phyloP scores from a whole-genome alignment of 1,284 basidiomycete genomes.

The Amylostereum chailletii region DNA sequence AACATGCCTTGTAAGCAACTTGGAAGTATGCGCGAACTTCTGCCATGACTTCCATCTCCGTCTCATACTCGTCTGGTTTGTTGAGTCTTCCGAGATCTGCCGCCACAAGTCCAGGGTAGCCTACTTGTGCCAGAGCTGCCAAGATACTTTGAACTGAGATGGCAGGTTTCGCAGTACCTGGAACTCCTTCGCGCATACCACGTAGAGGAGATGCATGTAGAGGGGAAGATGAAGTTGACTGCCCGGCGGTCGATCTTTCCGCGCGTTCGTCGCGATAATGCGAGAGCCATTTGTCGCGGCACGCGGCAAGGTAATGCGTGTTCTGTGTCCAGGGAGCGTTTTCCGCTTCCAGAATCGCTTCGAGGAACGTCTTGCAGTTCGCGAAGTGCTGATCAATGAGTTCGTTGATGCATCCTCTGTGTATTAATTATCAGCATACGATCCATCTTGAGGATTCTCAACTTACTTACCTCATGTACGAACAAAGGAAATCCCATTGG shows the following conservation, averaged over 20 bases:
- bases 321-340: constrained; percentile 31
- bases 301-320: constrained; percentile 23
- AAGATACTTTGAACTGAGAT: constrained; percentile 17
- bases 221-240: too few species aligned
- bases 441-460: background rate
- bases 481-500: constrained; percentile 20
- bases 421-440: background rate
- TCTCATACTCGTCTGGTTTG: constrained; percentile 31
- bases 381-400: constrained; percentile 18
- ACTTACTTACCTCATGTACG: constrained; percentile 19
- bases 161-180: too few species aligned
- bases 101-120: constrained; percentile 21
- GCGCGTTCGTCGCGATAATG: constrained; percentile 25
- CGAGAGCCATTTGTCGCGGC: constrained; percentile 25
- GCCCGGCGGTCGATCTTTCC: background rate
- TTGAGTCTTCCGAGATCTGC: constrained; percentile 32
- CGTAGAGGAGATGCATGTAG: background rate
- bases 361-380: constrained; percentile 17
- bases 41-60: constrained; percentile 40
- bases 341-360: constrained; percentile 24
- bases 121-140: constrained; percentile 23
- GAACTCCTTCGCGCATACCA: background rate
- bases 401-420: constrained; percentile 16
- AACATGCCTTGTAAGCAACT: constrained; percentile 36
- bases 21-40: constrained; percentile 45